Evolutionary conservation across 352 stramenopile species (phyloP), one percentile per base, ranked within the genome.

Genomic region (Blastocystis sp.): DNA sequence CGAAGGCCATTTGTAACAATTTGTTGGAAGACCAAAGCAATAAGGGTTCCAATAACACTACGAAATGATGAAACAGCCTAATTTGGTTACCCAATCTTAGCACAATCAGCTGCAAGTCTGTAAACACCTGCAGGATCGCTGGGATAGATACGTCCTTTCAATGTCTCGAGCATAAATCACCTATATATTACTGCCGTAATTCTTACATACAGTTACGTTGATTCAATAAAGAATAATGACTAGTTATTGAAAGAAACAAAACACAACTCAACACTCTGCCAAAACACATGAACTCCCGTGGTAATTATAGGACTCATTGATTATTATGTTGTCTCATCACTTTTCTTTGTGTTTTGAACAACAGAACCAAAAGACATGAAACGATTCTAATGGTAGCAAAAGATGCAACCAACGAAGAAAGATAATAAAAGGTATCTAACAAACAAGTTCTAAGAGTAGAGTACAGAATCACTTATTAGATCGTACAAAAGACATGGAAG

Each of bases 401-500:
- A 9, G 2, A 46, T 46, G 39, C 39, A 46, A 46, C 39, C 39
- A 46, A 46, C 9, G 39, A 2, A 9, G 37, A 39, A 12, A 69
- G 32, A 69, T 46, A 35, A 39, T 39, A 69, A 7, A 69, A 69
- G 5, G 3, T 16, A 35, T 12, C n/a, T 11, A 35, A 63, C 29
- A 27, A 27, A 35, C 29, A 35, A 14, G 14, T 35, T 35, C 5
- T 63, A 80, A 58, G 5, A 42, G 27, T 35, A 37, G 61, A 24
- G 43, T 32, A 16, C 19, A 80, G 19, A 19, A 80, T 58, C 42
- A 24, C 6, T 58, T 43, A 7, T 46, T 63, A n/a, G 67, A 58
- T 27, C 67, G 67, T 4, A 80, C 67, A 80, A 80, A 80, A 39
- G 32, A 80, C 67, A 80, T 80, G n/a, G 35, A 35, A 7, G n/a